phyloP scores from a whole-genome alignment of 192 early-diverging fungal genomes.

The Linnemannia hyalina region DNA sequence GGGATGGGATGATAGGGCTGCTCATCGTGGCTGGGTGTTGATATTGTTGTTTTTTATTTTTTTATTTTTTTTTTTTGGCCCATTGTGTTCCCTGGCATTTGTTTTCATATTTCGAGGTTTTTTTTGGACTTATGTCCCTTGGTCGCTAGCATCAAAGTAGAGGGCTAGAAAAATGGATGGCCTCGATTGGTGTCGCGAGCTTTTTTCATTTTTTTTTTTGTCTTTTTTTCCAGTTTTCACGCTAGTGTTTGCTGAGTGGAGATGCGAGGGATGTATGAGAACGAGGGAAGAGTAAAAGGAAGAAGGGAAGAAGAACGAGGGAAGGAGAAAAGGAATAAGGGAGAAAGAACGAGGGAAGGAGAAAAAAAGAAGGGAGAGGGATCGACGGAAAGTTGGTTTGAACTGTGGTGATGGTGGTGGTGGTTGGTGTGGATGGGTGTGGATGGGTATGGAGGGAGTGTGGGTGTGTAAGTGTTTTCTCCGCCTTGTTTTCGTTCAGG shows the following conservation, averaged over 20 bases:
- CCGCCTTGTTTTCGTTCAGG: too few species aligned
- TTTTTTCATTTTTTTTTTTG: background rate
- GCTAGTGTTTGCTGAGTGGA: constrained; percentile 11
- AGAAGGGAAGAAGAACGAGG: too few species aligned
- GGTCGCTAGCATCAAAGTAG: background rate
- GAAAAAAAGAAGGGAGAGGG: background rate
- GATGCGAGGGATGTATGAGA: background rate
- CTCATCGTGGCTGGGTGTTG: background rate
- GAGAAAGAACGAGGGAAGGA: too few species aligned
- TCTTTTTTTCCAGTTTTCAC: background rate
- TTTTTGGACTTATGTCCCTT: background rate
- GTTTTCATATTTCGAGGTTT: too few species aligned
- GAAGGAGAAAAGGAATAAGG: too few species aligned
- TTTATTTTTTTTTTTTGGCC: background rate
- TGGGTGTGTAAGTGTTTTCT: too few species aligned
- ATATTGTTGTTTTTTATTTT: background rate
- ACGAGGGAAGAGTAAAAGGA: background rate
- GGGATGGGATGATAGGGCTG: background rate
- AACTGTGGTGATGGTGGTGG: background rate
- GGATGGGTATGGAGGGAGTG: background rate
- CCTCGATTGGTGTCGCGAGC: constrained; percentile 1
- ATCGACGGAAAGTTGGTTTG: background rate
- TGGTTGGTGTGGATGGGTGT: background rate
- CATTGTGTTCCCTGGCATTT: background rate
- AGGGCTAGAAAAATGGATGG: constrained; percentile 1